A percentile compares a stretch with the other conserved stretches of the same genome.
Conservation (phyloP, 2,329 filamentous ascomycete genomes). For the Pseudogymnoascus sp. region DNA sequence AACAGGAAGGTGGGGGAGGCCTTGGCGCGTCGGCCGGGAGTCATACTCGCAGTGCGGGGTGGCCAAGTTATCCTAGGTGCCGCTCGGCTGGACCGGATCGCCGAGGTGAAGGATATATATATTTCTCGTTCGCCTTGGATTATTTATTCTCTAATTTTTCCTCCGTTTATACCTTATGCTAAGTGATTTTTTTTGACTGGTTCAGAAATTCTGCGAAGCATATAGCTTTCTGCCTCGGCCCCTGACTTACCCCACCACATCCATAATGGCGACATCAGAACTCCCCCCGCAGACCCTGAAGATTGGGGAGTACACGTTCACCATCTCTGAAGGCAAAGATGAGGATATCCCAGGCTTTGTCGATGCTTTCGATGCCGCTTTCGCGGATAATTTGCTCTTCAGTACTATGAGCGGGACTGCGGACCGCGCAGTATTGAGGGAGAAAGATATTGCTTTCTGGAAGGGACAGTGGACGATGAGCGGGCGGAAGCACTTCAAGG, state of each 20-base stretch:
- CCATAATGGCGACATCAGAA: neutral
- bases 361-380: constrained; percentile 4
- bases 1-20: neutral
- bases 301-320: neutral
- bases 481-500: neutral
- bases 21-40: neutral
- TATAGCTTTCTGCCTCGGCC: neutral
- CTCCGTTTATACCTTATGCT: neutral
- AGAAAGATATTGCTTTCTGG: neutral
- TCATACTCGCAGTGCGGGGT: neutral
- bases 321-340: neutral
- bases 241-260: neutral
- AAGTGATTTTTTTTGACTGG: neutral
- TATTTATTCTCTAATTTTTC: neutral
- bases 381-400: constrained; percentile 15
- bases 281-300: neutral
- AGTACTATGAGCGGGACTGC: neutral
- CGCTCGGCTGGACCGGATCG: neutral
- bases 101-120: neutral
- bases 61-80: neutral
- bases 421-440: neutral
- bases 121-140: neutral
- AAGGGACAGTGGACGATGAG: neutral
- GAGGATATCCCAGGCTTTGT: neutral
- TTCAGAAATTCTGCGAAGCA: neutral